A percentile compares a stretch with the other conserved stretches of the same genome.
Evolutionary conservation across 2,329 filamentous ascomycete species (phyloP).

Genomic region (Aspergillus quadricinctus): DNA sequence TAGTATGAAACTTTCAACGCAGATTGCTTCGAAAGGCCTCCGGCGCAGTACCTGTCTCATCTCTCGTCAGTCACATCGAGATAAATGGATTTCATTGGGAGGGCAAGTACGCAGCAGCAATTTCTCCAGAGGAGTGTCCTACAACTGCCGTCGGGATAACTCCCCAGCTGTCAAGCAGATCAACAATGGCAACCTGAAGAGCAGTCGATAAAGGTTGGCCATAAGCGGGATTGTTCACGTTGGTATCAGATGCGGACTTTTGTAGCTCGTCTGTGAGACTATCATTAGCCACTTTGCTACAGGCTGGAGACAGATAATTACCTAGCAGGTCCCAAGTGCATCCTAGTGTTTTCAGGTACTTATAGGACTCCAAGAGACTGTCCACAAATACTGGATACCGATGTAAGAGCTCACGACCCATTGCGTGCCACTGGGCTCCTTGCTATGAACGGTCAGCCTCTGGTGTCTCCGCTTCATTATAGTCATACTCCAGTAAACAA

Average conservation of each 20-base stretch:
- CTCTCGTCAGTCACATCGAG: background rate
- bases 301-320: background rate
- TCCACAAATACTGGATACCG: constrained; percentile 11
- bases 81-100: background rate
- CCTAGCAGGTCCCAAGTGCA: constrained; percentile 9
- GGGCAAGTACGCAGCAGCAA: background rate
- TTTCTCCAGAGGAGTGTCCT: background rate
- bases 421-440: constrained; percentile 26
- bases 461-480: background rate
- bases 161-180: background rate
- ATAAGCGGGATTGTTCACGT: background rate
- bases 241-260: background rate
- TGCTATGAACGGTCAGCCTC: constrained; percentile 11
- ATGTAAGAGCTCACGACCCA: constrained; percentile 21
- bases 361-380: constrained; percentile 4
- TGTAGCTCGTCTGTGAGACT: background rate
- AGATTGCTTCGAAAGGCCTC: background rate
- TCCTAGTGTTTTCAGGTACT: constrained; percentile 10
- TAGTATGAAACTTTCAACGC: background rate
- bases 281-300: background rate
- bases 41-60: background rate
- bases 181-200: background rate
- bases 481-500: background rate
- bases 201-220: background rate
- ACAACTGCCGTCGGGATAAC: background rate